phyloP scores from a whole-genome alignment of 306 rosid genomes.

The Alnus glutinosa region DNA sequence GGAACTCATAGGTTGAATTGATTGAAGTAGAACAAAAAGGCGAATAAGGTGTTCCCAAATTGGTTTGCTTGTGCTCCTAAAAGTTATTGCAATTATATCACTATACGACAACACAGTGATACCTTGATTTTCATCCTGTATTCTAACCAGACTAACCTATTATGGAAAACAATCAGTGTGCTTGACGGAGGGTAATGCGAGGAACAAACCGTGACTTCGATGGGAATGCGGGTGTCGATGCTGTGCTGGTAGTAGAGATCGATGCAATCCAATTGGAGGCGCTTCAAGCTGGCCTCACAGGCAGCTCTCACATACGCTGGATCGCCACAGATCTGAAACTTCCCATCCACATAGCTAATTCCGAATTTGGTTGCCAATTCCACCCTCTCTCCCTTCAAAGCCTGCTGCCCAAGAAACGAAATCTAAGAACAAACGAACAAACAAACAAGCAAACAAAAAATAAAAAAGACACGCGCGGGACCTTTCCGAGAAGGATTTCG shows the following conservation, averaged over 20 bases:
- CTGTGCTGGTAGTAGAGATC: constrained; percentile 85
- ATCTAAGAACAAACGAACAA: neutral
- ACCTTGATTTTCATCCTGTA: neutral
- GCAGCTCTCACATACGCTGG: constrained; percentile 68
- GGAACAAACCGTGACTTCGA: constrained; percentile 65
- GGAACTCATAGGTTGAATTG: too few species aligned
- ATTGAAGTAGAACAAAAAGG: too few species aligned
- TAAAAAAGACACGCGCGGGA: neutral
- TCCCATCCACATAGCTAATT: neutral
- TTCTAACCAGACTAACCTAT: neutral
- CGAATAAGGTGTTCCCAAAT: too few species aligned
- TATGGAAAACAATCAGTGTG: neutral
- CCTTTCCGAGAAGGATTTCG: constrained; percentile 44
- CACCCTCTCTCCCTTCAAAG: constrained; percentile 48
- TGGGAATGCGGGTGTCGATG: constrained; percentile 59
- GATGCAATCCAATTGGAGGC: constrained; percentile 52
- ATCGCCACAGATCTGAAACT: constrained; percentile 47
- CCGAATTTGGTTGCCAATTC: constrained; percentile 72
- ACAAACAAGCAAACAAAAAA: neutral
- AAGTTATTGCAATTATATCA: too few species aligned
- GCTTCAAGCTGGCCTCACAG: constrained; percentile 64
- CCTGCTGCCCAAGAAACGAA: constrained; percentile 21
- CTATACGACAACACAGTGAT: too few species aligned
- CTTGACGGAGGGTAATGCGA: neutral
- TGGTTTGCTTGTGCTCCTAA: too few species aligned